Evolutionary conservation across 2,329 filamentous ascomycete genomes (phyloP).

Genomic region (Pseudocercospora fuligena): DNA sequence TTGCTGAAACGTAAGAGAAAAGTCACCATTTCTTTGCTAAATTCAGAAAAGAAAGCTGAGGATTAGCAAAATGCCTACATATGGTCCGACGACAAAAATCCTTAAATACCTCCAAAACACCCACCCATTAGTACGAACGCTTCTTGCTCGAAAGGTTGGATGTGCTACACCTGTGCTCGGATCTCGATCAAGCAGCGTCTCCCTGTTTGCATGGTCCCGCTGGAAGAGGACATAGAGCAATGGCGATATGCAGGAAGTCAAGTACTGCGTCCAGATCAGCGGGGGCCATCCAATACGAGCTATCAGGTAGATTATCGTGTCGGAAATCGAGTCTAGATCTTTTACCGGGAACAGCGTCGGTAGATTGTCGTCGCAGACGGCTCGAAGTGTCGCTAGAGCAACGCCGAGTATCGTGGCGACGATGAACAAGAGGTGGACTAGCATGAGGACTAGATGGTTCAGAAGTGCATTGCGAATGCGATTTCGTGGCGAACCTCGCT

Average conservation of each 20-base stretch:
- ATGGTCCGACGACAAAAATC: background rate
- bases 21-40: too few relatives aligned
- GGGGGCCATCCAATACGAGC: slow-evolving; percentile 68
- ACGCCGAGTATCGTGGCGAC: slow-evolving; percentile 7
- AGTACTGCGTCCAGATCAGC: slow-evolving; percentile 54
- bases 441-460: slow-evolving; percentile 11
- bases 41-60: slow-evolving; percentile 4
- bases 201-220: slow-evolving; percentile 61
- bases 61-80: background rate
- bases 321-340: background rate
- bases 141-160: slow-evolving; percentile 37
- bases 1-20: too few relatives aligned
- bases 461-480: slow-evolving; percentile 13
- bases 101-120: slow-evolving; percentile 2
- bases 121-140: background rate
- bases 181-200: slow-evolving; percentile 62
- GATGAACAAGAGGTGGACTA: slow-evolving; percentile 21
- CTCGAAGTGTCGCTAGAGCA: background rate
- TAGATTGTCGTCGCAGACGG: background rate
- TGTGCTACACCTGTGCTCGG: slow-evolving; percentile 60
- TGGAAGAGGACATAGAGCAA: slow-evolving; percentile 66
- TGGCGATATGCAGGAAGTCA: slow-evolving; percentile 42
- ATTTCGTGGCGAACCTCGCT: background rate
- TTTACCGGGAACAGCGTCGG: background rate
- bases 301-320: slow-evolving; percentile 55